These are phyloP conservation scores for Zygotorulaspora florentina DNA, from an alignment of 805 yeast species.

Conservation along the genomic window DNA sequence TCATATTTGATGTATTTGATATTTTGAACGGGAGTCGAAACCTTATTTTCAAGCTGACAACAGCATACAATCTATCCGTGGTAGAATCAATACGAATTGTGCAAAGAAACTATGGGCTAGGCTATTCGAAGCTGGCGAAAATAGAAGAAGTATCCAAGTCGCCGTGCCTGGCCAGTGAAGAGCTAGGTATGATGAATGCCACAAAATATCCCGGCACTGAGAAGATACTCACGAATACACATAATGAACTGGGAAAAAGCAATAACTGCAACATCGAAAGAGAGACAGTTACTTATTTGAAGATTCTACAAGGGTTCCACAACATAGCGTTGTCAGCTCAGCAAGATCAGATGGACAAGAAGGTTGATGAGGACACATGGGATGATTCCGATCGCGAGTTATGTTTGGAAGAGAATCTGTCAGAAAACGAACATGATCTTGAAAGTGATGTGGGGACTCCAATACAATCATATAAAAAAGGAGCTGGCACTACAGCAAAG, in stretches of 20 bases:
- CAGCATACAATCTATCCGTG: slow-evolving; percentile 14
- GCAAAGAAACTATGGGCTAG: slow-evolving; percentile 17
- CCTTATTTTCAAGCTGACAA: slow-evolving; percentile 9
- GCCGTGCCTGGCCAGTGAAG: slow-evolving; percentile 4
- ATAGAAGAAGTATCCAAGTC: slow-evolving; percentile 1
- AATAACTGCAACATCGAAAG: not conserved
- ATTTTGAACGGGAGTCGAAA: slow-evolving; percentile 17
- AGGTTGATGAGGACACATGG: slow-evolving; percentile 1
- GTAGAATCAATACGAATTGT: slow-evolving; percentile 17
- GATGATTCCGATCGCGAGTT: not conserved
- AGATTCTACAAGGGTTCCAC: slow-evolving; percentile 21
- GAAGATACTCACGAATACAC: not conserved
- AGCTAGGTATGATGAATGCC: slow-evolving; percentile 1
- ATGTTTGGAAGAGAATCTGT: not conserved
- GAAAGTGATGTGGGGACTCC: slow-evolving; percentile 5
- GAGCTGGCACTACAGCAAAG: not conserved
- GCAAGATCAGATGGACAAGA: not conserved
- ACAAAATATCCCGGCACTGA: slow-evolving; percentile 1
- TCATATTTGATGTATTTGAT: slow-evolving; percentile 22
- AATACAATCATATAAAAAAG: not conserved
- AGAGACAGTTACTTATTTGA: slow-evolving; percentile 17
- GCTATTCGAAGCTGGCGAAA: slow-evolving; percentile 4
- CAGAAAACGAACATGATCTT: not conserved
- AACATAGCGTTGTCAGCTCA: slow-evolving; percentile 8
- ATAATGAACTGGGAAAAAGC: not conserved